A percentile compares a stretch with the other conserved stretches of the same genome.
phyloP scores from a whole-genome alignment of 2,329 filamentous ascomycete genomes.

The Xylaria sp. region DNA sequence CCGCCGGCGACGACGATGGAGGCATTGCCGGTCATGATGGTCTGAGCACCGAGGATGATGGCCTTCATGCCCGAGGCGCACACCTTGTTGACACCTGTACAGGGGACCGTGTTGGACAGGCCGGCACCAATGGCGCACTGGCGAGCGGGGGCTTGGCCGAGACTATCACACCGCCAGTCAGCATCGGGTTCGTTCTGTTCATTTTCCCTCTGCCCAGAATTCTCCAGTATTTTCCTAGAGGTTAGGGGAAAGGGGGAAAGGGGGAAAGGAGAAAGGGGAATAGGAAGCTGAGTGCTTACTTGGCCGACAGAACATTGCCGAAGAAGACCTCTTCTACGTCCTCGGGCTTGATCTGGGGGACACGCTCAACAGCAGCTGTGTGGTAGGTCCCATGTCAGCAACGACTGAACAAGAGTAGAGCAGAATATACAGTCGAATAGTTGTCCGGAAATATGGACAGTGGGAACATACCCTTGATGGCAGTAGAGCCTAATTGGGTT shows the following conservation, averaged over 20 bases:
- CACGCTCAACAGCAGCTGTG: conserved; percentile 81
- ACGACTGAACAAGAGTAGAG: neutral
- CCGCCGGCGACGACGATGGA: conserved; percentile 93
- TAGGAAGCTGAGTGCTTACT: conserved; percentile 63
- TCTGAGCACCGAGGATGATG: conserved; percentile 93
- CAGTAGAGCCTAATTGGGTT: conserved; percentile 86
- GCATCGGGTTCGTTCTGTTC: conserved; percentile 1
- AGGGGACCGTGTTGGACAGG: conserved; percentile 80
- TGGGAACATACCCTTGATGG: conserved; percentile 82
- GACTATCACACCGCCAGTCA: conserved; percentile 60
- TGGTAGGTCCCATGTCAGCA: conserved; percentile 32
- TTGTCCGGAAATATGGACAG: neutral
- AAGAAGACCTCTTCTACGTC: conserved; percentile 97
- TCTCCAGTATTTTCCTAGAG: neutral
- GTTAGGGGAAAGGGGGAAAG: no score
- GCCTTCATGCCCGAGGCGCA: conserved; percentile 96
- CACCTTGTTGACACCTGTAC: conserved; percentile 98
- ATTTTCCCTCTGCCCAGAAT: neutral
- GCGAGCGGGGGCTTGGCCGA: conserved; percentile 95
- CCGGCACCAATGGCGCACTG: conserved; percentile 93
- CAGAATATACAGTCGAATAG: neutral
- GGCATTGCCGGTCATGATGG: conserved; percentile 96
- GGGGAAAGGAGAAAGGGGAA: no score
- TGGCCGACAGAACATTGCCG: conserved; percentile 96
- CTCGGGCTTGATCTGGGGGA: conserved; percentile 85